Evolutionary conservation across 83 land plant genomes (phyloP).

Genomic region (Picea engelmannii): DNA sequence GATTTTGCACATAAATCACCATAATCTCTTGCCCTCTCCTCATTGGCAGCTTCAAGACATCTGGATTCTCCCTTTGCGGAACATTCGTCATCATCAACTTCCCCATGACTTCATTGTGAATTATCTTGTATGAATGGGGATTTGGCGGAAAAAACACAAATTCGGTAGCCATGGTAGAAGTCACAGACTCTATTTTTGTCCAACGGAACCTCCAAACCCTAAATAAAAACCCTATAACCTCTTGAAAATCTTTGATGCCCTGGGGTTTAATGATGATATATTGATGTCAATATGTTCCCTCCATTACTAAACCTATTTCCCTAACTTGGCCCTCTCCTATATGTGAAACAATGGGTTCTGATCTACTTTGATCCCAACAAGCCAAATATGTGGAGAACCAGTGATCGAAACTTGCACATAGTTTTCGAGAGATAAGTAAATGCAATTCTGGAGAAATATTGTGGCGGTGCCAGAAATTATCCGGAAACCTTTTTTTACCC

Average conservation of each 20-base stretch:
- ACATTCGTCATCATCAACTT: constrained; percentile 33
- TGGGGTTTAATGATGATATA: too few species aligned
- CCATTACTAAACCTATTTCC: background rate
- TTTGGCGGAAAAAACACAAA: constrained; percentile 68
- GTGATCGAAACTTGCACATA: background rate
- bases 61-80: constrained; percentile 40
- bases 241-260: background rate
- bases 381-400: too few species aligned
- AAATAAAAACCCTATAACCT: background rate
- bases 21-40: constrained; percentile 56
- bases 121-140: constrained; percentile 52
- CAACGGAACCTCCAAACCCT: background rate
- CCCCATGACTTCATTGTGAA: constrained; percentile 24
- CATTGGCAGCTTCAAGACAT: constrained; percentile 43
- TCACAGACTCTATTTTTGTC: constrained; percentile 37
- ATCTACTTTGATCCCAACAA: background rate
- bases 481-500: background rate
- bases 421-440: background rate
- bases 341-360: background rate
- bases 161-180: constrained; percentile 65
- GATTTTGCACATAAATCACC: constrained; percentile 53
- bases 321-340: background rate
- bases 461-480: background rate
- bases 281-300: too few species aligned
- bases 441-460: background rate